A percentile compares a stretch with the other conserved stretches of the same genome.
Evolutionary conservation across 164 flowering plant species (phyloP).

Genomic region (Macadamia tetraphylla): DNA sequence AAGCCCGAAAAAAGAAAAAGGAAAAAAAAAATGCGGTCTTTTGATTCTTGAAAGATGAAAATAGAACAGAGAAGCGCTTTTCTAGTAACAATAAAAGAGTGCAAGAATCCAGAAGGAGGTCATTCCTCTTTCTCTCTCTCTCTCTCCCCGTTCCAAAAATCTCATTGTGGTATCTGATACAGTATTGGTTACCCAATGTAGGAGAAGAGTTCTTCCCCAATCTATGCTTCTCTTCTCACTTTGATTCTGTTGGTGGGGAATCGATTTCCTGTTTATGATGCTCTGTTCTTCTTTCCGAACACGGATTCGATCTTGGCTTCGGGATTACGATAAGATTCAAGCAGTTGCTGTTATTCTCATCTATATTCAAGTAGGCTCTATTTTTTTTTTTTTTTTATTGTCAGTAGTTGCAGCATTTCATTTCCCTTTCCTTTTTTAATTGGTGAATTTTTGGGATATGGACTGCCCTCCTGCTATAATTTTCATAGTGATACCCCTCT

Average conservation of each 20-base stretch:
- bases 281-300: constrained; percentile 38
- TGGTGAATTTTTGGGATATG: not conserved
- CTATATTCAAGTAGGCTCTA: constrained; percentile 52
- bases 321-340: constrained; percentile 69
- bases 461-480: not conserved
- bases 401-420: not conserved
- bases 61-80: too few species aligned
- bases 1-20: too few species aligned
- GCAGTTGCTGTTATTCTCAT: constrained; percentile 52
- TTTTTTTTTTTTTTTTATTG: not conserved
- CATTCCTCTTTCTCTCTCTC: too few species aligned
- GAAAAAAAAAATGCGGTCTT: too few species aligned
- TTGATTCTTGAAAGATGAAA: too few species aligned
- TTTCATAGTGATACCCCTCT: not conserved
- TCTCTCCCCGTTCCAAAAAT: too few species aligned
- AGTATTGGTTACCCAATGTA: too few species aligned
- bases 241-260: not conserved
- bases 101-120: too few species aligned
- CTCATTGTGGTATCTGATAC: too few species aligned
- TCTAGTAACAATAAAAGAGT: too few species aligned
- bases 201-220: too few species aligned
- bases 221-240: too few species aligned
- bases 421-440: not conserved
- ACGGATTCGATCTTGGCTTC: constrained; percentile 47
- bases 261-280: constrained; percentile 31